Conservation (phyloP, 1,284 basidiomycete genomes). For the Tylopilus sp. region DNA sequence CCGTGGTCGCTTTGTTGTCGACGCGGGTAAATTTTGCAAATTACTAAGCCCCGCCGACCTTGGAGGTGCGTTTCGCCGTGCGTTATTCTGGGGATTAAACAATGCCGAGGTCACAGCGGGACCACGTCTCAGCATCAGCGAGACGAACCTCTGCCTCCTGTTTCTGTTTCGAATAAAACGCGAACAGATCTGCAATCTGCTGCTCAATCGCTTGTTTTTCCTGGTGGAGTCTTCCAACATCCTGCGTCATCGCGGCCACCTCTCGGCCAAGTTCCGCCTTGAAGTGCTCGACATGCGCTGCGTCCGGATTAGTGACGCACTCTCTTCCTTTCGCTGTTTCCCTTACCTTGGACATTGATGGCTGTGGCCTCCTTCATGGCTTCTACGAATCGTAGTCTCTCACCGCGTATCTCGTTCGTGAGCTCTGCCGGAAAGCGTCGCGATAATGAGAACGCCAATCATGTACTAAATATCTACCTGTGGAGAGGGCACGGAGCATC, state of each 20-base stretch:
- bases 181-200: conserved; percentile 69
- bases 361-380: conserved; percentile 88
- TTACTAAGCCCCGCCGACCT: conserved; percentile 25
- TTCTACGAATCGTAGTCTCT: conserved; percentile 80
- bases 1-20: conserved; percentile 23
- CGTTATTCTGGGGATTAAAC: conserved; percentile 21
- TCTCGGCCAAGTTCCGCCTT: conserved; percentile 75
- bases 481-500: conserved; percentile 59
- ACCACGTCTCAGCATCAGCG: neutral
- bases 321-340: neutral
- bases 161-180: conserved; percentile 69
- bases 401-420: conserved; percentile 77
- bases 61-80: conserved; percentile 25
- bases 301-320: conserved; percentile 6
- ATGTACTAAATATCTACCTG: conserved; percentile 41
- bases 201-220: conserved; percentile 72
- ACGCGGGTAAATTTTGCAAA: conserved; percentile 28
- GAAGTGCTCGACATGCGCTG: conserved; percentile 81
- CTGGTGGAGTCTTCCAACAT: conserved; percentile 68
- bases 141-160: conserved; percentile 39
- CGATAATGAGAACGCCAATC: neutral
- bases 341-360: conserved; percentile 76
- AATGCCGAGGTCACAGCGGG: neutral
- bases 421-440: conserved; percentile 49
- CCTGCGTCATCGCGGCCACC: conserved; percentile 68